A percentile compares a stretch with the other conserved stretches of the same genome.
phyloP scores from a whole-genome alignment of 805 yeast species.

The Suhomyces vadensis region DNA sequence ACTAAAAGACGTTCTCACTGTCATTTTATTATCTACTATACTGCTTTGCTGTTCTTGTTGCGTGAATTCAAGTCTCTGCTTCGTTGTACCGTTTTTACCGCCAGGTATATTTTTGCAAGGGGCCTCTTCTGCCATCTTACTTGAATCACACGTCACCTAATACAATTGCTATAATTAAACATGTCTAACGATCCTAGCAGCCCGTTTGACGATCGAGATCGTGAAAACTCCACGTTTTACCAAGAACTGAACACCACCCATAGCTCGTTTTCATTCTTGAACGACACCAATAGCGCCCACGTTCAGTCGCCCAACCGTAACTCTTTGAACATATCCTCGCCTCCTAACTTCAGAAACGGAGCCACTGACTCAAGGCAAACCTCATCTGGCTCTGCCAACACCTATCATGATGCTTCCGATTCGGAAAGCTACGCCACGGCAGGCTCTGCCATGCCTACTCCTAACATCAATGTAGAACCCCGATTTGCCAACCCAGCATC shows the following conservation, averaged over 20 bases:
- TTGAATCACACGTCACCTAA: no score
- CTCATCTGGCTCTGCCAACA: neutral
- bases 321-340: neutral
- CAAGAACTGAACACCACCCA: slow-evolving; percentile 5
- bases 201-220: neutral
- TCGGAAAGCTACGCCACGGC: slow-evolving; percentile 1
- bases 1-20: no score
- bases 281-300: slow-evolving; percentile 4
- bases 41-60: neutral
- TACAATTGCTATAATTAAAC: neutral
- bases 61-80: neutral
- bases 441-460: slow-evolving; percentile 26
- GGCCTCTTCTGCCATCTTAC: no score
- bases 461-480: slow-evolving; percentile 20
- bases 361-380: neutral
- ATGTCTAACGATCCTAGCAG: neutral
- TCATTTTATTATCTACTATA: no score
- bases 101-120: no score
- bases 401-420: neutral
- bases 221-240: neutral
- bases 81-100: neutral
- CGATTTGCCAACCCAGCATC: slow-evolving; percentile 11
- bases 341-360: neutral
- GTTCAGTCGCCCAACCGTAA: neutral
- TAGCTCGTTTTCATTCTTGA: slow-evolving; percentile 3